These are phyloP conservation scores for Lactarius quietus DNA, from an alignment of 768 basidiomycete genomes.

Conservation along the genomic window DNA sequence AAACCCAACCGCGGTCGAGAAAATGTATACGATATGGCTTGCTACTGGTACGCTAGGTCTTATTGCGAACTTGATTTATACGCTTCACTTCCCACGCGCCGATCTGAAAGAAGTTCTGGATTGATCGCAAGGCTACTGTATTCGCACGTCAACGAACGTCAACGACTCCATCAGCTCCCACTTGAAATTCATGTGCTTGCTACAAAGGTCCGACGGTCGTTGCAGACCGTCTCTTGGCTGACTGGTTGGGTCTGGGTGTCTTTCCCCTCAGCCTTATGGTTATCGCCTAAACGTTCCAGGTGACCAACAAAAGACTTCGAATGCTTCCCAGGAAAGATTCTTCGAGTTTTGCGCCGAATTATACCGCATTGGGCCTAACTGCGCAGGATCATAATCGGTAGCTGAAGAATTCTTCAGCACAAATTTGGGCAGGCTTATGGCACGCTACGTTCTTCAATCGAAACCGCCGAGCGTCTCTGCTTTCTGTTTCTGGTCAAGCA, in stretches of 20 bases:
- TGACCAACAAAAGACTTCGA: neutral
- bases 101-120: neutral
- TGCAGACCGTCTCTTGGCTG: neutral
- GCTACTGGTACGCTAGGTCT: neutral
- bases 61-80: neutral
- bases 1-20: neutral
- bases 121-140: neutral
- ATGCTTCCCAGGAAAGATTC: neutral
- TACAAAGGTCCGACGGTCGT: neutral
- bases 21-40: neutral
- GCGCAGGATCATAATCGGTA: neutral
- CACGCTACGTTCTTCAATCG: neutral
- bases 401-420: neutral
- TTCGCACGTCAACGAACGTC: neutral
- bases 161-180: neutral
- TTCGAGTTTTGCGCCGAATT: neutral
- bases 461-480: neutral
- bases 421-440: conserved; percentile 3
- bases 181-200: neutral
- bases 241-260: neutral
- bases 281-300: neutral
- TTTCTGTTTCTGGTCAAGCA: neutral
- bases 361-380: conserved; percentile 8
- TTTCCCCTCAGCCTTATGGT: neutral
- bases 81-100: neutral